Evolutionary conservation across 192 early-diverging fungal species (phyloP).

Genomic region (Coemansia nantahalensis): DNA sequence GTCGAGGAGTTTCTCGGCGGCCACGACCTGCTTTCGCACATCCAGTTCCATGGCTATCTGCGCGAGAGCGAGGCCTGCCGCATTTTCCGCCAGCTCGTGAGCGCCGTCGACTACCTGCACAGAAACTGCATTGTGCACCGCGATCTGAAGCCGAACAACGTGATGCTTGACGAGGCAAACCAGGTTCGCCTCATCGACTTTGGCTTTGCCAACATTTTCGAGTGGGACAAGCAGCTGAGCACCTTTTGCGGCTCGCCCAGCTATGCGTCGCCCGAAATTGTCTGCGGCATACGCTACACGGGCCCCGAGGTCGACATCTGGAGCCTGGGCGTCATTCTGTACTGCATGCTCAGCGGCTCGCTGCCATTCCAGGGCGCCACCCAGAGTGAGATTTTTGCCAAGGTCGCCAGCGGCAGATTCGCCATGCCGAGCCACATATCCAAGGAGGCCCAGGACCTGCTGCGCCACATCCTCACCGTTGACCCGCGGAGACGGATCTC

Average conservation of each 20-base stretch:
- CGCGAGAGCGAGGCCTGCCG: constrained; percentile 78
- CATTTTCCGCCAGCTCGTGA: constrained; percentile 79
- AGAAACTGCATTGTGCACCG: constrained; percentile 67
- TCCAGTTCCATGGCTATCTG: constrained; percentile 71
- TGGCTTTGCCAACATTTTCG: constrained; percentile 75
- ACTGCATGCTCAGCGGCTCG: constrained; percentile 77
- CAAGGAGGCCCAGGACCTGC: constrained; percentile 57
- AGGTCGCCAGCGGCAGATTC: constrained; percentile 68
- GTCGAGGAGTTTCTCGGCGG: constrained; percentile 84
- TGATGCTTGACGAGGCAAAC: constrained; percentile 69
- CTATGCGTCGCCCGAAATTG: constrained; percentile 83
- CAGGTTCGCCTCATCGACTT: constrained; percentile 87
- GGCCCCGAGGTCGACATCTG: constrained; percentile 90
- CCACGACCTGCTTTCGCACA: constrained; percentile 80
- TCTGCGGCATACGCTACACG: constrained; percentile 72
- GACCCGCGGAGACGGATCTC: constrained; percentile 64
- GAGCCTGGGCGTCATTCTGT: constrained; percentile 82
- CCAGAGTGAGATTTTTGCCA: constrained; percentile 74
- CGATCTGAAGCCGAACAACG: constrained; percentile 83
- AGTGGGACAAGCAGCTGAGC: constrained; percentile 47
- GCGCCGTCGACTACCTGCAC: constrained; percentile 73
- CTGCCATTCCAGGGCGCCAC: constrained; percentile 84
- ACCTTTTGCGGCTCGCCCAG: constrained; percentile 67
- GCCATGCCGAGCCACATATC: constrained; percentile 57
- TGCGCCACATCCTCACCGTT: constrained; percentile 69